Conservation (phyloP, 2,329 filamentous ascomycete genomes). For the Arthrinium phaeospermum region DNA sequence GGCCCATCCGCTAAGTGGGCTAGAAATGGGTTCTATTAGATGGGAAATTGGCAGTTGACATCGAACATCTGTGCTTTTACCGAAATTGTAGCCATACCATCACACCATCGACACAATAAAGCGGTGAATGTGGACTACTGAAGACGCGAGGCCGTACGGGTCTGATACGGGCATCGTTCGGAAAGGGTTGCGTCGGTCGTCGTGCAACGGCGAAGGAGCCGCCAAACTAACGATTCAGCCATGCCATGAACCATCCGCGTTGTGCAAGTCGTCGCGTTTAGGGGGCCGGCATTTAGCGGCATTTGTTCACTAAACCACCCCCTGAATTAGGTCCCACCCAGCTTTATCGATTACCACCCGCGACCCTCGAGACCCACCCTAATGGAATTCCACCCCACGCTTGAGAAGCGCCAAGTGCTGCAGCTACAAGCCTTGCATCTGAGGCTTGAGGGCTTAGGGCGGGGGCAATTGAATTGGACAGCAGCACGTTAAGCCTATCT, state of each 20-base stretch:
- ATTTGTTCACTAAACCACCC: not conserved
- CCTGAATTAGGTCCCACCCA: not conserved
- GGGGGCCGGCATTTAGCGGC: not conserved
- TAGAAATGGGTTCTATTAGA: conserved; percentile 16
- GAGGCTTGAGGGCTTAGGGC: not conserved
- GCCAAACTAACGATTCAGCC: not conserved
- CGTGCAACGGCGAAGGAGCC: not conserved
- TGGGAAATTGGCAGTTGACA: not conserved
- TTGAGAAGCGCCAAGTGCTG: not conserved
- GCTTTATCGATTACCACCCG: conserved; percentile 4
- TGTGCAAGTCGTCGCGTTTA: not conserved
- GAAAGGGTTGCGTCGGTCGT: not conserved
- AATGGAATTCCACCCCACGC: not conserved
- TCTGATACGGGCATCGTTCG: not conserved
- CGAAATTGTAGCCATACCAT: conserved; percentile 11
- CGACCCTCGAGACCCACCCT: not conserved
- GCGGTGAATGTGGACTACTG: not conserved
- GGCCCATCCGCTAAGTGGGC: conserved; percentile 12
- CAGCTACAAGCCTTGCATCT: not conserved
- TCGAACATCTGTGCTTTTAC: not conserved
- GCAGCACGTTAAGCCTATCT: not conserved
- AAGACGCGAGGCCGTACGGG: not conserved
- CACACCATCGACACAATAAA: not conserved
- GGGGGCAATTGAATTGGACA: not conserved
- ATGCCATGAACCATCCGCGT: not conserved